Base-by-base conservation (phyloP, 1,284 basidiomycete genomes). In the Cryptococcus sp. region DNA sequence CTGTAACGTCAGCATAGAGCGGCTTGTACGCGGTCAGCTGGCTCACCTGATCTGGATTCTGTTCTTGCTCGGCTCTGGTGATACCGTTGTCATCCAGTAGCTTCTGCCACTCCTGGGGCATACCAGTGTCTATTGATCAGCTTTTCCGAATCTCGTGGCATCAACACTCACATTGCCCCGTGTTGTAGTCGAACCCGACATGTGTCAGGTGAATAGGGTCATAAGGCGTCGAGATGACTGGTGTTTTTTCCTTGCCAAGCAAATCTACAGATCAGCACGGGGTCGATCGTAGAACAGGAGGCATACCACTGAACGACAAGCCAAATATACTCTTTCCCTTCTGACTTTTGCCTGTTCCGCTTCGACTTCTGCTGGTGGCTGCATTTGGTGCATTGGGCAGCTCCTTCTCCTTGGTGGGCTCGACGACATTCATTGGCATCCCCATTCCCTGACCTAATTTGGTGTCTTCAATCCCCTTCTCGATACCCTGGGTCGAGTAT, bases 191-290 rank as follows among this genome's bases (percentile, higher is more conserved):
- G 83, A 98, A 98, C 56, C 94, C 96, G 70, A 98, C 96, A 70
- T 99, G 96, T 0, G 94, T 98, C 62, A 99, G 85, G 78, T 98
- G 96, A 37, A 98, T 93, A n/a, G 96, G 96, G 75, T 98, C 96
- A 73, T 97, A 98, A 0, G 81, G 94, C 2, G 91, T 96, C 62
- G 89, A 93, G 78, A 99, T 98, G 76, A 96, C 91, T 18, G 86
- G 86, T 40, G 88, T 83, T 49, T 67, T 67, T 53, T 83, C 81
- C 45, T 82, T 80, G 57, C 82, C 85, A 69, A 93, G 83, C 60
- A 93, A 83, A 62, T 90, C 88, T 79, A 57, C 18, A 19, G n/a
- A 16, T 18, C 2, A 31, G 21, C 48, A 43, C 9, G 39, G 22
- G 4, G 4, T 19, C 28, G 37, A 43, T 25, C 3, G 3, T 4